Evolutionary conservation across 2,329 filamentous ascomycete genomes (phyloP).

Genomic region (Daldinia sp.): DNA sequence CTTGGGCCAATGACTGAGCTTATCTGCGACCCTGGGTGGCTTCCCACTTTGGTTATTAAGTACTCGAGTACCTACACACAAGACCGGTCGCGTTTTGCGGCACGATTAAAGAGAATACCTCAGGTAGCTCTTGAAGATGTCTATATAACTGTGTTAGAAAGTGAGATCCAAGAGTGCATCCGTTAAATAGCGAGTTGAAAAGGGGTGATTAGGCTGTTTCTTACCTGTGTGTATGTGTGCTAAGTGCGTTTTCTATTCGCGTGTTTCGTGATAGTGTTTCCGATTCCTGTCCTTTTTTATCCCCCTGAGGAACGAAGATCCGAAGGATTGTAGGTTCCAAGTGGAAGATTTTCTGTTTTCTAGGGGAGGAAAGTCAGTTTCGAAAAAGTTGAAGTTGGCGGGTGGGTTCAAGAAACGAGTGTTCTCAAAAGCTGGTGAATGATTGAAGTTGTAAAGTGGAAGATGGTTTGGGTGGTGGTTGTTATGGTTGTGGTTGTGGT

Average conservation of each 20-base stretch:
- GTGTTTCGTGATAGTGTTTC: slow-evolving; percentile 13
- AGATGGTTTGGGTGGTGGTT: neutral
- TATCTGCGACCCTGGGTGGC: slow-evolving; percentile 18
- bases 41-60: slow-evolving; percentile 26
- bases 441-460: slow-evolving; percentile 17
- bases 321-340: slow-evolving; percentile 7
- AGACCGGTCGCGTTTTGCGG: slow-evolving; percentile 17
- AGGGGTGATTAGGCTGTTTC: slow-evolving; percentile 3
- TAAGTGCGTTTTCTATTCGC: slow-evolving; percentile 15
- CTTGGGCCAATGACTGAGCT: slow-evolving; percentile 23
- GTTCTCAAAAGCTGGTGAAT: slow-evolving; percentile 5
- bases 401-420: neutral
- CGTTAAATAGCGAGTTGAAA: slow-evolving; percentile 8
- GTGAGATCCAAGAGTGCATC: neutral
- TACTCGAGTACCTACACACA: neutral
- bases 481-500: neutral
- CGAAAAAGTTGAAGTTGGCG: neutral
- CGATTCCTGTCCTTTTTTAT: slow-evolving; percentile 6
- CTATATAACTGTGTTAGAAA: slow-evolving; percentile 1
- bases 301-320: slow-evolving; percentile 2
- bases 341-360: neutral
- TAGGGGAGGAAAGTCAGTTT: neutral
- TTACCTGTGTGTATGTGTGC: slow-evolving; percentile 1
- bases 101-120: slow-evolving; percentile 2
- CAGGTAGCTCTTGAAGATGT: neutral